phyloP scores from a whole-genome alignment of 129 eudicot genomes.

The Lonicera japonica region DNA sequence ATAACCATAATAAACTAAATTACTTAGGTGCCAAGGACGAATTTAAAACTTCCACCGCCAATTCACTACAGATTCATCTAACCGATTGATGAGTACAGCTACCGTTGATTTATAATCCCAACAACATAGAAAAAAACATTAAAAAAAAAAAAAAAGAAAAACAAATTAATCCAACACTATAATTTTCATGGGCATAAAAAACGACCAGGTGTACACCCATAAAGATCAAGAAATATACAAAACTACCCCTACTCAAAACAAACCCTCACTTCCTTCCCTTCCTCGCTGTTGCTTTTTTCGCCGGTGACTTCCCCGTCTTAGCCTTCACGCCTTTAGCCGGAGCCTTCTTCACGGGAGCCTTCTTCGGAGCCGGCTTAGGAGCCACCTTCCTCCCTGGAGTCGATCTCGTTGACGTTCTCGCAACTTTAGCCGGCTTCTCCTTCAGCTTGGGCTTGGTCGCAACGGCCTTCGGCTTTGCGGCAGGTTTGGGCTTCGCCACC shows the following conservation, averaged over 20 bases:
- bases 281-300: constrained; percentile 27
- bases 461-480: constrained; percentile 32
- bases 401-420: constrained; percentile 42
- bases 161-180: constrained; percentile 15
- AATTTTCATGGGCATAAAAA: constrained; percentile 18
- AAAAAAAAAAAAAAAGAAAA: not conserved
- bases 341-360: constrained; percentile 33
- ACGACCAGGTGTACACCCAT: constrained; percentile 28
- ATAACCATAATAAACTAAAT: too few species aligned
- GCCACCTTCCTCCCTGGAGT: constrained; percentile 40
- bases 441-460: constrained; percentile 20
- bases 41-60: not conserved
- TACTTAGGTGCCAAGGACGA: not conserved
- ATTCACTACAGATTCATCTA: not conserved
- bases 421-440: constrained; percentile 29
- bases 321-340: constrained; percentile 29
- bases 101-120: not conserved
- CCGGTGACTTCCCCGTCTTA: constrained; percentile 22
- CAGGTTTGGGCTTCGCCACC: constrained; percentile 30
- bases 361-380: constrained; percentile 18
- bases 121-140: not conserved
- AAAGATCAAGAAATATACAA: constrained; percentile 32
- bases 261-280: constrained; percentile 18
- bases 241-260: constrained; percentile 19
- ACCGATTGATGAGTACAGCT: not conserved